phyloP scores from a whole-genome alignment of 1,139 yeast species.

The Protomyces pachydermus region DNA sequence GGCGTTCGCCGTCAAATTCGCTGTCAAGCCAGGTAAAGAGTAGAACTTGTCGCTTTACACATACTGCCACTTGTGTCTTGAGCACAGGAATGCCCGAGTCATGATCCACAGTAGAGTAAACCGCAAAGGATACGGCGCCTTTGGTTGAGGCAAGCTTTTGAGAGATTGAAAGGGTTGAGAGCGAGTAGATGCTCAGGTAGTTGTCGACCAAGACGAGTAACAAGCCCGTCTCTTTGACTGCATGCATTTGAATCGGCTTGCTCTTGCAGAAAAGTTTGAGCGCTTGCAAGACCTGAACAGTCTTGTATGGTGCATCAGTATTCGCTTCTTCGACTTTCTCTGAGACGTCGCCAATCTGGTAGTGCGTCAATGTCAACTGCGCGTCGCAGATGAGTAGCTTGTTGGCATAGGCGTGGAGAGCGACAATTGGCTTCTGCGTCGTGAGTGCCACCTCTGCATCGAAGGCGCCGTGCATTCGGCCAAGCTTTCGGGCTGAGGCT shows the following conservation, averaged over 20 bases:
- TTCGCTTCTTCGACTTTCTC: background rate
- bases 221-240: slow-evolving; percentile 40
- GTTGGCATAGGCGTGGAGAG: slow-evolving; percentile 15
- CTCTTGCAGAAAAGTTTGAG: slow-evolving; percentile 30
- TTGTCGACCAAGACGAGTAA: slow-evolving; percentile 40
- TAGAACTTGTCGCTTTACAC: slow-evolving; percentile 39
- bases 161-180: slow-evolving; percentile 37
- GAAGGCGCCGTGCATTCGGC: slow-evolving; percentile 22
- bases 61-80: slow-evolving; percentile 41
- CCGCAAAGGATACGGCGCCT: slow-evolving; percentile 40
- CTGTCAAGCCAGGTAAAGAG: slow-evolving; percentile 43
- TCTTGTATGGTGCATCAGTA: background rate
- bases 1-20: slow-evolving; percentile 38
- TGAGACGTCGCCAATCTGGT: slow-evolving; percentile 6
- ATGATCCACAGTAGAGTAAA: slow-evolving; percentile 31
- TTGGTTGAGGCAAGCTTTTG: slow-evolving; percentile 41
- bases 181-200: slow-evolving; percentile 39
- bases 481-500: background rate
- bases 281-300: slow-evolving; percentile 24
- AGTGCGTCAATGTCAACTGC: slow-evolving; percentile 13
- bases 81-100: slow-evolving; percentile 26
- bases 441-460: slow-evolving; percentile 5
- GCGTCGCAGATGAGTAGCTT: slow-evolving; percentile 14
- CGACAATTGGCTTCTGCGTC: background rate
- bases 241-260: slow-evolving; percentile 40